A percentile compares a stretch with the other conserved stretches of the same genome.
phyloP scores from a whole-genome alignment of 371 early-diverging fungal species.

The Mucor piriformis region DNA sequence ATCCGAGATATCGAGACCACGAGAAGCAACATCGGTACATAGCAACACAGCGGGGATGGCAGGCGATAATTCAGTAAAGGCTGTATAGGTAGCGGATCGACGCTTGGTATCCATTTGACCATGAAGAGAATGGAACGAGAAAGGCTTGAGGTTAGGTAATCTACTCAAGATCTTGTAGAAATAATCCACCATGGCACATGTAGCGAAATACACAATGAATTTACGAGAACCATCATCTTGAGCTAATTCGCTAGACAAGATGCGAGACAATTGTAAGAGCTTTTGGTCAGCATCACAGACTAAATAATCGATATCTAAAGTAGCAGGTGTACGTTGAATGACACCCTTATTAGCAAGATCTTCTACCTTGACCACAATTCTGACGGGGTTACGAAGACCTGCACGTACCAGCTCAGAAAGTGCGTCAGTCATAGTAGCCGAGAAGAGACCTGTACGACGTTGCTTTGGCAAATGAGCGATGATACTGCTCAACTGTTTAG shows the following conservation, averaged over 20 bases:
- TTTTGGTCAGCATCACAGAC: conserved; percentile 80
- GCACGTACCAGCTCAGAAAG: conserved; percentile 82
- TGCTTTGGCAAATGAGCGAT: conserved; percentile 87
- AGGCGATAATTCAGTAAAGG: conserved; percentile 62
- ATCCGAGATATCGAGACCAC: conserved; percentile 98
- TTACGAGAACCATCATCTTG: conserved; percentile 64
- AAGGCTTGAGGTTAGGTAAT: conserved; percentile 44
- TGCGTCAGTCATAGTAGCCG: conserved; percentile 97
- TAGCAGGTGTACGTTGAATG: conserved; percentile 69
- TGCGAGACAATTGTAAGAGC: conserved; percentile 72
- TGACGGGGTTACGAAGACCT: conserved; percentile 92
- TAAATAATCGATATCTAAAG: conserved; percentile 76
- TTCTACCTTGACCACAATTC: conserved; percentile 85
- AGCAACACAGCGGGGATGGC: conserved; percentile 78
- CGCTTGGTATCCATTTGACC: conserved; percentile 93
- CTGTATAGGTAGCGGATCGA: conserved; percentile 67
- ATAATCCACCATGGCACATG: conserved; percentile 95
- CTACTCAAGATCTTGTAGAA: conserved; percentile 71
- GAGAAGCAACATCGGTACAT: conserved; percentile 97
- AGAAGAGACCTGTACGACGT: conserved; percentile 96
- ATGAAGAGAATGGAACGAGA: conserved; percentile 82
- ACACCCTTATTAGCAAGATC: conserved; percentile 51
- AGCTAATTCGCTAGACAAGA: conserved; percentile 37
- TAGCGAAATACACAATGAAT: conserved; percentile 92
- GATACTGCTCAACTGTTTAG: conserved; percentile 78